Evolutionary conservation across 2,329 filamentous ascomycete species (phyloP), one percentile per base, ranked within the genome.

Genomic region (Aspergillus oerlinghausenensis): DNA sequence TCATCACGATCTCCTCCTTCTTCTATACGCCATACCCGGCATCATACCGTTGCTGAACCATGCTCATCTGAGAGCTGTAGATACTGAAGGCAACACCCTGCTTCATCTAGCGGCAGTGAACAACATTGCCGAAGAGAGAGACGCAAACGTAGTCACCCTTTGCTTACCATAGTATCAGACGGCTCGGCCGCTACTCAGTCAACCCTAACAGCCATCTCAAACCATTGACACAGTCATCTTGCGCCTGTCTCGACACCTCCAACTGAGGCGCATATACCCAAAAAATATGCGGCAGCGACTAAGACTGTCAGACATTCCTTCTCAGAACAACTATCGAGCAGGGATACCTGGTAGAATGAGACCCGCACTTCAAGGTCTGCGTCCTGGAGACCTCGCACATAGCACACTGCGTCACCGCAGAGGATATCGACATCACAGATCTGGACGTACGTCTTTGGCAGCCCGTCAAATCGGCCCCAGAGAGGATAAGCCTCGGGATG

Each of bases 401-500:
- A 53, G 23, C 51, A 53, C 21, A 53, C 21, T 19, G 51, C 51
- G 26, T 53, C 51, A 4, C 35, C 51, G 7, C 51, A 26, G 19
- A 53, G 40, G 21, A 53, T 48, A 45, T 53, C 51, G 5, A 53
- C 23, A n/a, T 53, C 51, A 19, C 51, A 53, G 6, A 48, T 47
- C 51, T 53, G 51, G 17, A 53, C 45, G 14, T 53, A 53, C 42
- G 51, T 47, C 40, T 32, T 53, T 11, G 51, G 51, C 29, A 53
- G 32, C 3, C 26, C 51, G 25, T 23, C 25, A 28, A 53, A 35
- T 2, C 19, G n/a, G 10, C 51, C 51, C 51, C 51, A 53, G 11
- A 53, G 38, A 25, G 51, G 40, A 21, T 35, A 48, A 6, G 40
- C 23, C 8, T 29, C 51, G 2, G 42, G 42, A 1, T 23, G 19